Evolutionary conservation across 2,329 filamentous ascomycete species (phyloP).

Genomic region (Arthrobotrys pseudoclavata): DNA sequence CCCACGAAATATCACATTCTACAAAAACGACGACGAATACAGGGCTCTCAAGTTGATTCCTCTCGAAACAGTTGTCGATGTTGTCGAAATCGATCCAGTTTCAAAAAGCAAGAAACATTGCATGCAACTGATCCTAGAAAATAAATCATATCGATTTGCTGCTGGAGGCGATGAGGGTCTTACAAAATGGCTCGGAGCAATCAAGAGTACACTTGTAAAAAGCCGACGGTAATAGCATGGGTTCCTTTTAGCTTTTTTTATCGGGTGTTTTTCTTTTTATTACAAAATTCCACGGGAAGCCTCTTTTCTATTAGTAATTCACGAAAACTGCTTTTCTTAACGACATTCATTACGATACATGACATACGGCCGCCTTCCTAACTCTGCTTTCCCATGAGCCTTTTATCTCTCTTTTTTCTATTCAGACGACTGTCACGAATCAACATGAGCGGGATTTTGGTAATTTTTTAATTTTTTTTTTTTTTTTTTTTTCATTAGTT

Average conservation of each 20-base stretch:
- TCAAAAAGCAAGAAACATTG: constrained; percentile 87
- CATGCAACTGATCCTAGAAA: constrained; percentile 92
- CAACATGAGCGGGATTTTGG: constrained; percentile 51
- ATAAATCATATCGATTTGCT: constrained; percentile 84
- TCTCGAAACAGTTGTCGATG: constrained; percentile 83
- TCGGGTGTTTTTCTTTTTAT: constrained; percentile 6
- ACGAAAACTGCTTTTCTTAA: constrained; percentile 47
- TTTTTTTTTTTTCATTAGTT: constrained; percentile 7
- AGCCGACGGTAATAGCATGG: constrained; percentile 43
- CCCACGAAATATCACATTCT: constrained; percentile 85
- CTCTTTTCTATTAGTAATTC: constrained; percentile 46
- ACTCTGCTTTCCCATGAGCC: constrained; percentile 19
- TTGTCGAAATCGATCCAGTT: constrained; percentile 90
- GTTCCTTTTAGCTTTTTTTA: constrained; percentile 7
- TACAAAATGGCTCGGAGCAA: constrained; percentile 85
- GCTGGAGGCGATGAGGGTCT: constrained; percentile 84
- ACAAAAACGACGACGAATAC: constrained; percentile 94
- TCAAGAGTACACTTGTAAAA: constrained; percentile 86
- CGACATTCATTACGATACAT: constrained; percentile 53
- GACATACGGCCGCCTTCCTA: constrained; percentile 41
- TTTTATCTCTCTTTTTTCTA: constrained; percentile 28
- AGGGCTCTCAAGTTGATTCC: constrained; percentile 85
- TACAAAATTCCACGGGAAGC: constrained; percentile 17
- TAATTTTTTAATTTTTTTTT: background rate
- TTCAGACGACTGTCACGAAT: constrained; percentile 51